Percentiles rank a stretch among this genome's conserved stretches.
These are phyloP conservation scores for Podila clonocystis DNA, from an alignment of 192 early-diverging fungal species.

Conservation along the genomic window DNA sequence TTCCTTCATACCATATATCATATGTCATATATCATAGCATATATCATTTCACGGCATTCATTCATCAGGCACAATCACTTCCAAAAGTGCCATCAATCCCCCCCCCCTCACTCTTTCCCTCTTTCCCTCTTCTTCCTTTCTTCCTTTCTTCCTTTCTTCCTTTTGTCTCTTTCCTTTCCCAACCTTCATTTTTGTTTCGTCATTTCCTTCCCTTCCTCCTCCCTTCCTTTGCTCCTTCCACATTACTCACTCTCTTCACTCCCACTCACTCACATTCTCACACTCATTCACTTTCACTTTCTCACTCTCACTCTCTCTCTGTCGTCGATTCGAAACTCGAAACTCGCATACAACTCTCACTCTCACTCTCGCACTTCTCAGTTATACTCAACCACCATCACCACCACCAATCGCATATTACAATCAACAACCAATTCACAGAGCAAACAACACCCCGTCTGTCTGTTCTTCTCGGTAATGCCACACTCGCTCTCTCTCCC, in stretches of 20 bases:
- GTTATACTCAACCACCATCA: background rate
- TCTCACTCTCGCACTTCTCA: background rate
- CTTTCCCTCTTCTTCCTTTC: background rate
- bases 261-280: background rate
- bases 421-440: background rate
- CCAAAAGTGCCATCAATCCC: background rate
- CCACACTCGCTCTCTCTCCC: too few species aligned
- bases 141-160: background rate
- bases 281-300: background rate
- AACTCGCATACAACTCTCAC: too few species aligned
- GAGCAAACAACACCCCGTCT: background rate
- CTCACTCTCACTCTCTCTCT: background rate
- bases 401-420: background rate
- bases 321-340: too few species aligned
- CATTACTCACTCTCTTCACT: background rate
- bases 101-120: background rate
- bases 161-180: background rate
- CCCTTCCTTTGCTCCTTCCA: background rate
- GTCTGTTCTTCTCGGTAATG: too few species aligned
- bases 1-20: background rate
- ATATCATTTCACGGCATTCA: background rate
- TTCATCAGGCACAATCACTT: background rate
- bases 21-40: background rate
- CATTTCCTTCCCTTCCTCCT: background rate
- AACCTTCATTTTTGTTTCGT: background rate